Conservation (phyloP, 2,329 filamentous ascomycete species). For the Balansia obtecta region DNA sequence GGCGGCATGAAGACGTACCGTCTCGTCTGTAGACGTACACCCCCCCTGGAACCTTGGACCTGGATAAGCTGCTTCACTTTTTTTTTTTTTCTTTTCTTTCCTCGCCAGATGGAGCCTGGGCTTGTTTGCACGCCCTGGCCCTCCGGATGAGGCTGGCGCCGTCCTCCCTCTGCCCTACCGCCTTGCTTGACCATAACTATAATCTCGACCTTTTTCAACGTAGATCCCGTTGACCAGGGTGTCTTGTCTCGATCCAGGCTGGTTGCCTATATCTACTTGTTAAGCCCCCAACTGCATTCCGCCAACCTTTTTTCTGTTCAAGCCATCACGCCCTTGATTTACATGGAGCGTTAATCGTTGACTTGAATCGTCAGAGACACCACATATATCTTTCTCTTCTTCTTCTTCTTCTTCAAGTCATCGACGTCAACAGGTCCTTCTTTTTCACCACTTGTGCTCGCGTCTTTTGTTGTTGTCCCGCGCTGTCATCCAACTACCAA, state of each 20-base stretch:
- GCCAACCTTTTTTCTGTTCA: constrained; percentile 2
- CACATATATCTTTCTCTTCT: not conserved
- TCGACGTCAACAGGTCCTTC: not conserved
- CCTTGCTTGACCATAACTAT: constrained; percentile 3
- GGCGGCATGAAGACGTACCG: constrained; percentile 1
- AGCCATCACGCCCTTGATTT: not conserved
- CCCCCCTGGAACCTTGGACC: not conserved
- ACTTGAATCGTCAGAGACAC: not conserved
- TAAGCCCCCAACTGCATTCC: constrained; percentile 9
- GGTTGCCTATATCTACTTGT: constrained; percentile 9
- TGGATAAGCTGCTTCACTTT: not conserved
- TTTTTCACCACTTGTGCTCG: not conserved
- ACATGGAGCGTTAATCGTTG: not conserved
- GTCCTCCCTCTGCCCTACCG: constrained; percentile 5
- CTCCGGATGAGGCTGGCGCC: constrained; percentile 11
- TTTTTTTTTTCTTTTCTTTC: not conserved
- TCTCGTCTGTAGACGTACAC: not conserved
- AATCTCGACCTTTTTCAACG: constrained; percentile 5
- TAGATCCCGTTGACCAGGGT: constrained; percentile 7
- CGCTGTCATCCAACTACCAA: not conserved
- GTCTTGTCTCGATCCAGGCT: constrained; percentile 4
- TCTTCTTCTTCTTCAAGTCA: not conserved
- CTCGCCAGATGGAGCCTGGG: not conserved
- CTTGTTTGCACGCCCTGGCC: constrained; percentile 4
- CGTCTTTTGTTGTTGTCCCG: not conserved